Evolutionary conservation across 805 yeast species (phyloP).

Genomic region (Candida pseudofarinosa): DNA sequence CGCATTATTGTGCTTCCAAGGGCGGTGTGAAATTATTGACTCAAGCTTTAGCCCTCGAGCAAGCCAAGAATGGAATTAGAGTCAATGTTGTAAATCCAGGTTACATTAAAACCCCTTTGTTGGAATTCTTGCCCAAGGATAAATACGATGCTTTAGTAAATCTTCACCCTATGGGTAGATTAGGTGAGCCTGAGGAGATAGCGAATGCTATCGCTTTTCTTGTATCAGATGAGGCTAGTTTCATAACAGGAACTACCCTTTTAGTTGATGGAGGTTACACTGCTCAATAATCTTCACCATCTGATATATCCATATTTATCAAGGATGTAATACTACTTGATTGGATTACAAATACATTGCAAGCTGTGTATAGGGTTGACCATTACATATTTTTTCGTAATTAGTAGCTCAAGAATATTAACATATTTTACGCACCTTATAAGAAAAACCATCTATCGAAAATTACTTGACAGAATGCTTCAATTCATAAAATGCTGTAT

Average conservation of each 20-base stretch:
- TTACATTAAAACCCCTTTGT: constrained; percentile 28
- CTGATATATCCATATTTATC: too few species aligned
- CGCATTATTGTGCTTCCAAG: constrained; percentile 31
- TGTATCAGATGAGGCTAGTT: constrained; percentile 30
- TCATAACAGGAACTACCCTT: constrained; percentile 31
- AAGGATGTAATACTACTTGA: too few species aligned
- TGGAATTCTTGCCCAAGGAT: constrained; percentile 20
- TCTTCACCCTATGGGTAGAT: constrained; percentile 30
- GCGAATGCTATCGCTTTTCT: constrained; percentile 31
- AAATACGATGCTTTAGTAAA: constrained; percentile 20
- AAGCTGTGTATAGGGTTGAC: too few species aligned
- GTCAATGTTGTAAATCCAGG: constrained; percentile 40
- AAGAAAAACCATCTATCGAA: too few species aligned
- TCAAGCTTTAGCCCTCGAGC: constrained; percentile 34
- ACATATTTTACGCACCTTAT: too few species aligned
- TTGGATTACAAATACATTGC: too few species aligned
- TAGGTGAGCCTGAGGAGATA: constrained; percentile 31
- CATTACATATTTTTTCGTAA: too few species aligned
- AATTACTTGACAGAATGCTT: too few species aligned
- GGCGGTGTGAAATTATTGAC: constrained; percentile 35
- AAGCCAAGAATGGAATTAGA: constrained; percentile 31
- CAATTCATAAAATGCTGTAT: too few species aligned
- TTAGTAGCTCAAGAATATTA: too few species aligned
- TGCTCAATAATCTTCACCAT: background rate
- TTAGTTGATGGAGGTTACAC: constrained; percentile 33